These are phyloP conservation scores for Cyclotella choctawhatcheeana DNA, from an alignment of 108 stramenopile species.

Conservation along the genomic window DNA sequence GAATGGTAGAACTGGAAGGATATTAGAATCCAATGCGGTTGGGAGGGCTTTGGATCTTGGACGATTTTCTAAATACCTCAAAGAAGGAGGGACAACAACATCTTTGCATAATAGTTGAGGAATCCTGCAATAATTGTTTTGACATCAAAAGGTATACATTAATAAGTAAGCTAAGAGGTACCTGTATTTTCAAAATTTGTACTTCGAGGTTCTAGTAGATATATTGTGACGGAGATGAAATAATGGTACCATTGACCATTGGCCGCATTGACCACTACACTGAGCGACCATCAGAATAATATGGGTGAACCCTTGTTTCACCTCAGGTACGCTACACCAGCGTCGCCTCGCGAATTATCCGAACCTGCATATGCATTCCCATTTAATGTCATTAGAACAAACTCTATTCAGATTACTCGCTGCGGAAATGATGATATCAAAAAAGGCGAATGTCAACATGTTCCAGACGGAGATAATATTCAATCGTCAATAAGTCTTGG, in stretches of 20 bases:
- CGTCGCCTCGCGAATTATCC: background rate
- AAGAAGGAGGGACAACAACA: background rate
- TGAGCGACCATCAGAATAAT: no score
- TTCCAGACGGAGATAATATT: background rate
- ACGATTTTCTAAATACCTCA: slow-evolving; percentile 34
- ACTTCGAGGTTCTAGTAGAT: no score
- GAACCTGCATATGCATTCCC: background rate
- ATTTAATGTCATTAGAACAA: slow-evolving; percentile 20
- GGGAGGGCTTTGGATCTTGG: slow-evolving; percentile 70
- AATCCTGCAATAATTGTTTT: no score
- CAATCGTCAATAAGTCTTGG: background rate
- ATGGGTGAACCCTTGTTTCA: slow-evolving; percentile 2
- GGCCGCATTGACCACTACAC: no score
- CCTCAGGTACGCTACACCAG: slow-evolving; percentile 22
- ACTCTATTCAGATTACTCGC: slow-evolving; percentile 26
- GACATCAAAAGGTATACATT: no score
- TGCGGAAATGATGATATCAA: slow-evolving; percentile 10
- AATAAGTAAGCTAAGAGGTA: no score
- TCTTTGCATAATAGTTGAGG: background rate
- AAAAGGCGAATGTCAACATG: no score
- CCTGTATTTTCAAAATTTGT: no score
- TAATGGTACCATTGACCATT: no score
- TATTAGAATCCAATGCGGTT: slow-evolving; percentile 76
- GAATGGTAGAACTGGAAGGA: slow-evolving; percentile 74
- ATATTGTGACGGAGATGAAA: no score